A percentile compares a stretch with the other conserved stretches of the same genome.
phyloP scores from a whole-genome alignment of 345 rosid species.

The Corchorus olitorius region DNA sequence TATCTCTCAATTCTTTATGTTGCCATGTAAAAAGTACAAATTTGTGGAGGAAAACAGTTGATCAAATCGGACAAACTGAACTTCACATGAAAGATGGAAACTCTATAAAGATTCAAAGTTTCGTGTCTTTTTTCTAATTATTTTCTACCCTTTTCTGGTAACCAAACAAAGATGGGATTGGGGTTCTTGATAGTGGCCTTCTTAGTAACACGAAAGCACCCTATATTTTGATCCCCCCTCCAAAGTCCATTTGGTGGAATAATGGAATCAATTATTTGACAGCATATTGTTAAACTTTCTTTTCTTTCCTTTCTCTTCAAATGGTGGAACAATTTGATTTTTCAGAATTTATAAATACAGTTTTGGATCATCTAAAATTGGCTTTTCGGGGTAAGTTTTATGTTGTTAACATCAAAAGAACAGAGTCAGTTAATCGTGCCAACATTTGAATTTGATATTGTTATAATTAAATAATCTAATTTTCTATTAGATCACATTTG shows the following conservation, averaged over 20 bases:
- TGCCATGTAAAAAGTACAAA: neutral
- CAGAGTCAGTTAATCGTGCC: neutral
- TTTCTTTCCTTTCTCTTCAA: neutral
- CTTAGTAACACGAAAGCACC: neutral
- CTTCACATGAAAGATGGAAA: neutral
- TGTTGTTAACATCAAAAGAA: neutral
- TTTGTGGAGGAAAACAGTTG: neutral
- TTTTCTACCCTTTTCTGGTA: neutral
- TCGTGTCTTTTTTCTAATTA: neutral
- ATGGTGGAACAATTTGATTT: neutral
- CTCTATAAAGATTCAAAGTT: neutral
- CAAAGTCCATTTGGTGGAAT: neutral
- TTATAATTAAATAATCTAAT: neutral
- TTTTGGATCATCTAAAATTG: neutral
- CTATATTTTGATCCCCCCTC: neutral
- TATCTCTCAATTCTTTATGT: neutral
- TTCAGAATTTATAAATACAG: too few relatives aligned
- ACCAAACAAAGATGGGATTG: neutral
- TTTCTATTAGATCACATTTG: neutral
- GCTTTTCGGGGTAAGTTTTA: slow-evolving; percentile 1
- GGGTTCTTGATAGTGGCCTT: neutral
- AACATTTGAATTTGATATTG: neutral
- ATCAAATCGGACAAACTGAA: neutral
- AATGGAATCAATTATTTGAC: neutral
- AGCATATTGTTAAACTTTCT: neutral